Base-by-base conservation (phyloP, 2,329 filamentous ascomycete genomes). In the Colletotrichum magnum region DNA sequence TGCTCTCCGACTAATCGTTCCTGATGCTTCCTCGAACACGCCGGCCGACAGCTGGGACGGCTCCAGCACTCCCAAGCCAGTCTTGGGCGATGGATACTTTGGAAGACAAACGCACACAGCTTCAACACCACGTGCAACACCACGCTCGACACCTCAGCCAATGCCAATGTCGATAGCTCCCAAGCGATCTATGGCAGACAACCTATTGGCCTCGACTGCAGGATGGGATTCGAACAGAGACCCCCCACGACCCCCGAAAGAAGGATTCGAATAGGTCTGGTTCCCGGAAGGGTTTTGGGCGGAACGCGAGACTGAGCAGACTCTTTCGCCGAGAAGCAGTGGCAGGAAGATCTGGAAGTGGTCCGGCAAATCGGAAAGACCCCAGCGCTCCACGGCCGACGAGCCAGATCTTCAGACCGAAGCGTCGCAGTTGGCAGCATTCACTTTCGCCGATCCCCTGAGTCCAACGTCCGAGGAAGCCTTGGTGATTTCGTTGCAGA, bases 271-370 rank as follows among this genome's bases (percentile, higher is more conserved):
- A 79, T 90, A 87, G 88, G 88, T 90, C 26, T 90, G 88, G 88
- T 89, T 88, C 74, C 88, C 88, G 1, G 85, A 84, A 59, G 88
- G 88, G 6, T 90, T 88, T 75, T 90, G 87, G 88, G 88, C 88
- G n/a, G 88, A 90, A 76, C 82, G 88, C n/a, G 80, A 84, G 54
- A 64, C 73, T 28, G 63, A 68, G n/a, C 64, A 69, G 24, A 72
- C 75, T 59, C 56, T 69, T 4, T 73, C 77, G 1, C 74, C 75
- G 16, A 76, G 79, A 71, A 81, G 78, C 58, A 80, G 73, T 58
- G 75, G 77, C 26, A 76, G 74, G 28, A 77, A 74, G 21, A 78
- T 80, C 45, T 84, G 79, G 78, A 83, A 77, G 74, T 85, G 82
- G 82, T 75, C 78, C 41, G 78, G 78, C 7, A 78, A 79, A 7